Percentiles rank a stretch among this genome's conserved stretches.
Conservation (phyloP, 108 stramenopile genomes). For the Nitzschia sp. region DNA sequence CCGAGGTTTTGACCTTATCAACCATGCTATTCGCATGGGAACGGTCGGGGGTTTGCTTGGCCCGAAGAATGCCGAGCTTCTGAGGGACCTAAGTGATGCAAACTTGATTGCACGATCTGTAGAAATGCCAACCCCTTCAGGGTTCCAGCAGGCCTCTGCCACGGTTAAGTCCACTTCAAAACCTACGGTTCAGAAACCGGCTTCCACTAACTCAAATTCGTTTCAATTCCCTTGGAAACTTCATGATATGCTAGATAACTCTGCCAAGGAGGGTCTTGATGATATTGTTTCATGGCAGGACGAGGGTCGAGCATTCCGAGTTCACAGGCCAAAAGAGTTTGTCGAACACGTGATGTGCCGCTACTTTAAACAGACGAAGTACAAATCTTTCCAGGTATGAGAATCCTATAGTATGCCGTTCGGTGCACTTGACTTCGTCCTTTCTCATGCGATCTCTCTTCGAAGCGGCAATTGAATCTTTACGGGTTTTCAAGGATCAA, state of each 20-base stretch:
- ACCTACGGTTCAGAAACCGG: not conserved
- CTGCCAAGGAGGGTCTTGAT: slow-evolving; percentile 22
- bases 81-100: not conserved
- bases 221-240: slow-evolving; percentile 50
- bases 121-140: not conserved
- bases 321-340: slow-evolving; percentile 56
- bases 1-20: slow-evolving; percentile 23
- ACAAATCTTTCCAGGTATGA: slow-evolving; percentile 35
- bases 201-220: slow-evolving; percentile 14
- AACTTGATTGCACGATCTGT: not conserved
- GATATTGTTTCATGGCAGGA: slow-evolving; percentile 45
- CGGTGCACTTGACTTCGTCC: not conserved
- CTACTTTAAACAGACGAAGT: slow-evolving; percentile 69
- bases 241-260: slow-evolving; percentile 42
- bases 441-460: slow-evolving; percentile 2
- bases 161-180: not conserved
- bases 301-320: slow-evolving; percentile 56
- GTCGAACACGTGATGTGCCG: slow-evolving; percentile 66
- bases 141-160: not conserved
- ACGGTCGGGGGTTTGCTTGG: slow-evolving; percentile 1
- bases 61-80: not conserved
- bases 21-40: slow-evolving; percentile 34
- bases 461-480: slow-evolving; percentile 68
- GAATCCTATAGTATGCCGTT: no score
- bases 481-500: slow-evolving; percentile 80